A percentile compares a stretch with the other conserved stretches of the same genome.
phyloP scores from a whole-genome alignment of 805 yeast species.

The Jamesozyma spencerorum region DNA sequence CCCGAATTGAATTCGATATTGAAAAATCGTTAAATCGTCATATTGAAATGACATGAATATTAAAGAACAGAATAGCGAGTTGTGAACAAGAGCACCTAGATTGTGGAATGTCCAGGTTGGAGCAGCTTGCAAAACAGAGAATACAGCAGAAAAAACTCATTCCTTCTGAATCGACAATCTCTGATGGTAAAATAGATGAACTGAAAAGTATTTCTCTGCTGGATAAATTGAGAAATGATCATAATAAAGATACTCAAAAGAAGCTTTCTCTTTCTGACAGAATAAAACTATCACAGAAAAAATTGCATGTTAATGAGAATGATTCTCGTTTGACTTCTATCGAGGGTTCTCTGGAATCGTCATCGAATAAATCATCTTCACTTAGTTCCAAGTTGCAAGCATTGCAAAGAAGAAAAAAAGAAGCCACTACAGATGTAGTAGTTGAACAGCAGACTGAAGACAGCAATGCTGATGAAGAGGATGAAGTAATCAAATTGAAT shows the following conservation, averaged over 20 bases:
- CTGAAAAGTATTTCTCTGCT: slow-evolving; percentile 1
- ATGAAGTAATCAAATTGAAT: not conserved
- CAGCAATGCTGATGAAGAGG: not conserved
- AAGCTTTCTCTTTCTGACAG: slow-evolving; percentile 3
- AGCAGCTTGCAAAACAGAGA: slow-evolving; percentile 40
- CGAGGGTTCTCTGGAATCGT: not conserved
- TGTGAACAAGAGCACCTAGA: too few species aligned
- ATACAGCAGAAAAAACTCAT: not conserved
- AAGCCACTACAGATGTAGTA: not conserved
- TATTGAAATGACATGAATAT: too few species aligned
- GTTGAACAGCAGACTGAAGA: too few species aligned
- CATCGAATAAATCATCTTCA: slow-evolving; percentile 1
- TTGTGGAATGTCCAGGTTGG: slow-evolving; percentile 39
- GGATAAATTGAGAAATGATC: not conserved
- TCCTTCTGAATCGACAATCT: not conserved
- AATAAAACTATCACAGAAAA: not conserved
- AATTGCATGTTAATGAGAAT: not conserved
- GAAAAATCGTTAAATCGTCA: too few species aligned
- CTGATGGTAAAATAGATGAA: not conserved
- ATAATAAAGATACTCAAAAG: not conserved
- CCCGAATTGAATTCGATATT: too few species aligned
- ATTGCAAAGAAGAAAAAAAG: not conserved
- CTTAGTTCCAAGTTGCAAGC: slow-evolving; percentile 1
- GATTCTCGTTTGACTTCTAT: slow-evolving; percentile 3
- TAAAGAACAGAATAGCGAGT: too few species aligned